phyloP scores from a whole-genome alignment of 495 filamentous ascomycete genomes.

The Cryomyces minteri region DNA sequence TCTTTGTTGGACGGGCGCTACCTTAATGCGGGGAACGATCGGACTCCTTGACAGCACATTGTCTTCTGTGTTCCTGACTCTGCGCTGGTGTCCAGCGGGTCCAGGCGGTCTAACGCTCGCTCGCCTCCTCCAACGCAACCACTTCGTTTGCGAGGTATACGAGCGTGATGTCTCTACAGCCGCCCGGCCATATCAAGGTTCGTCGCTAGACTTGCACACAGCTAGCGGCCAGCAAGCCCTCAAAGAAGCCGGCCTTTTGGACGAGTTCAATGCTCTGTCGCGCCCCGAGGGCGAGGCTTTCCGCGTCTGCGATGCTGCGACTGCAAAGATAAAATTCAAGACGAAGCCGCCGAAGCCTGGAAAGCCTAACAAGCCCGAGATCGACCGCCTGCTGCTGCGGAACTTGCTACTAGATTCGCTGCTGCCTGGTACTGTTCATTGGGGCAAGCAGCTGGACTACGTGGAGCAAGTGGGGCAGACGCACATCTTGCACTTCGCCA shows the following conservation, averaged over 20 bases:
- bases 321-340: background rate
- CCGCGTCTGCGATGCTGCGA: slow-evolving; percentile 8
- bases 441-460: slow-evolving; percentile 4
- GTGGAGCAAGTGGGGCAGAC: slow-evolving; percentile 1
- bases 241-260: slow-evolving; percentile 28
- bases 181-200: slow-evolving; percentile 25
- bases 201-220: slow-evolving; percentile 35
- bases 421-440: slow-evolving; percentile 17
- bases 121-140: slow-evolving; percentile 27
- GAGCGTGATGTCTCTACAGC: slow-evolving; percentile 27
- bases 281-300: slow-evolving; percentile 30
- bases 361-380: slow-evolving; percentile 12
- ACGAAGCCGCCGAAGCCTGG: background rate
- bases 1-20: no score
- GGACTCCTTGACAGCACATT: no score
- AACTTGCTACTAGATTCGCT: slow-evolving; percentile 26
- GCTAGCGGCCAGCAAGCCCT: slow-evolving; percentile 31
- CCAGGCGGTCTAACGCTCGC: slow-evolving; percentile 36
- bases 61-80: no score
- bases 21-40: no score
- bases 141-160: slow-evolving; percentile 26
- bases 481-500: slow-evolving; percentile 9
- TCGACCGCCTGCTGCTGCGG: slow-evolving; percentile 25
- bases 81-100: slow-evolving; percentile 17
- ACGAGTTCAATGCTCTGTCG: slow-evolving; percentile 24